Base-by-base conservation (phyloP, 306 rosid species). In the Cicer bijugum region DNA sequence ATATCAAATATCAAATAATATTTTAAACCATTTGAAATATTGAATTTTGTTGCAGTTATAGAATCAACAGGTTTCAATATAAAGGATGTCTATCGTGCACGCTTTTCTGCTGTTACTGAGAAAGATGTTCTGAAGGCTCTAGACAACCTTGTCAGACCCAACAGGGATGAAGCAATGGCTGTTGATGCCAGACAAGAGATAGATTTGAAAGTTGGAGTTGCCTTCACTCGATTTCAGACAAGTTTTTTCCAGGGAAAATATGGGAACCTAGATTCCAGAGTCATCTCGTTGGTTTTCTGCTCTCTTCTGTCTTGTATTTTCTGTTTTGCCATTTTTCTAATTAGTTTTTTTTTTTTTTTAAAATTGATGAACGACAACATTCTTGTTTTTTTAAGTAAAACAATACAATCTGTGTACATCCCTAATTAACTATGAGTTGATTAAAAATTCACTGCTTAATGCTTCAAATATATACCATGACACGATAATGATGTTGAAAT, bases 121-220 rank as follows among this genome's bases (percentile, higher is more conserved):
- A 91, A 93, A 81, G 98, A 93, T 75, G 88, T 93, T 76, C 67
- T 88, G 84, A 88, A 78, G 85, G 98, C 98, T 64, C 82, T 93
- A 88, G 92, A 85, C 77, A 91, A 82, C 81, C 98, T 93, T 76
- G 92, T 84, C 80, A 87, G 85, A 77, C 98, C 98, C 61, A 91
- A 88, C 78, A 79, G 75, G 81, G 78, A 89, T 33, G 98, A 93
- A 88, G 85, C 98, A 42, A 81, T 89, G 81, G 90, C 98, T 17
- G 98, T 93, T 78, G 98, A 93, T 82, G 98, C 97, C 63, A 92
- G 98, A 74, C 97, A 93, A 85, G 98, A 93, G 87, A 91, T 93
- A 85, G 98, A 93, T 86, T 89, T 93, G 89, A 93, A 91, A 84
- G 98, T 93, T 80, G 98, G 98, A 74, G 98, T 93, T 66, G 92